Conservation (phyloP, 1,284 basidiomycete species). For the Austropuccinia psidii region DNA sequence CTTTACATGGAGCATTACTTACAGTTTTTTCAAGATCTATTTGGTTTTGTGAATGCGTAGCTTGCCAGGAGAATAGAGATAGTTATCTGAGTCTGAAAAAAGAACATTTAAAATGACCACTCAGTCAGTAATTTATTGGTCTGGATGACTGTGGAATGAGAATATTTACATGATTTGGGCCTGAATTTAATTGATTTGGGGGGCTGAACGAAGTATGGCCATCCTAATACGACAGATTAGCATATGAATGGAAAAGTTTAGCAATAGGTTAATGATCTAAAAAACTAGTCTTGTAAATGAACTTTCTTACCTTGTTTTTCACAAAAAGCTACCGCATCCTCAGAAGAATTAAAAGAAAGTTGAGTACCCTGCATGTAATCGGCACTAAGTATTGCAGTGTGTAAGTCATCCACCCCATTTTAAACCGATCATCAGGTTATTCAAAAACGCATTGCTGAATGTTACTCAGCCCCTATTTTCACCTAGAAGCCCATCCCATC, state of each 20-base stretch:
- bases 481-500: constrained; percentile 95
- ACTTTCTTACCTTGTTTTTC: constrained; percentile 68
- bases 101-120: background rate
- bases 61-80: constrained; percentile 68
- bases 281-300: too few relatives aligned
- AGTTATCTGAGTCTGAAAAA: constrained; percentile 61
- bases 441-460: background rate
- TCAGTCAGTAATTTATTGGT: background rate
- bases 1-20: too few relatives aligned
- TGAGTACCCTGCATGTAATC: constrained; percentile 96
- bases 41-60: constrained; percentile 87
- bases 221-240: constrained; percentile 33
- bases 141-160: background rate
- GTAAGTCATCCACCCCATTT: too few relatives aligned
- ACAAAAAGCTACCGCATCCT: constrained; percentile 87
- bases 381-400: constrained; percentile 55
- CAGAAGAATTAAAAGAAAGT: constrained; percentile 76
- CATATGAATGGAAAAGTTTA: background rate
- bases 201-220: constrained; percentile 48
- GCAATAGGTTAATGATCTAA: background rate
- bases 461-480: too few relatives aligned
- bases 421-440: background rate
- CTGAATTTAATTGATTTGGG: constrained; percentile 49
- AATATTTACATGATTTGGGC: constrained; percentile 42
- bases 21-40: too few relatives aligned